A percentile compares a stretch with the other conserved stretches of the same genome.
Evolutionary conservation across 2,329 filamentous ascomycete species (phyloP).

Genomic region (Lecanicillium sp.): DNA sequence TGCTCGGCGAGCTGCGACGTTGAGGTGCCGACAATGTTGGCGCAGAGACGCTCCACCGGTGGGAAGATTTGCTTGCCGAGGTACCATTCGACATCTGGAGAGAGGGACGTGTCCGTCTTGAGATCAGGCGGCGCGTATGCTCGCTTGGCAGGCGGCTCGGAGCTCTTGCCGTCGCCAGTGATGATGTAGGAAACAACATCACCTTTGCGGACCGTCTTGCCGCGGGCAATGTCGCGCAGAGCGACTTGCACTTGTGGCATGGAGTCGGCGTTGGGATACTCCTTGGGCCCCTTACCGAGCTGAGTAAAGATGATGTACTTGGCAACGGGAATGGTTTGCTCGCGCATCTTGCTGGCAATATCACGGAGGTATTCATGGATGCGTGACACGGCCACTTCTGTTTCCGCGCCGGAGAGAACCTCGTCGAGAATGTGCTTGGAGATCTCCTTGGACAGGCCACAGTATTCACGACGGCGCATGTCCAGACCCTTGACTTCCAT

Average conservation of each 20-base stretch:
- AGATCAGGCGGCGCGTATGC: conserved; percentile 81
- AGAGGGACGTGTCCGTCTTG: conserved; percentile 65
- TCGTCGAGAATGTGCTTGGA: conserved; percentile 87
- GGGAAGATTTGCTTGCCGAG: conserved; percentile 97
- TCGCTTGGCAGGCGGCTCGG: conserved; percentile 73
- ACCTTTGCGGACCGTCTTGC: conserved; percentile 82
- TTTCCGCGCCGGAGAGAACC: conserved; percentile 87
- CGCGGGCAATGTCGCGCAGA: conserved; percentile 75
- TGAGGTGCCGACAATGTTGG: conserved; percentile 89
- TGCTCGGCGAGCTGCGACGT: conserved; percentile 85
- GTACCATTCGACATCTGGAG: conserved; percentile 95
- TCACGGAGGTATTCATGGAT: conserved; percentile 91
- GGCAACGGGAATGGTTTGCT: conserved; percentile 61
- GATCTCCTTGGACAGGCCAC: conserved; percentile 88
- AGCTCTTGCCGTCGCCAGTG: conserved; percentile 61
- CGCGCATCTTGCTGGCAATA: conserved; percentile 79
- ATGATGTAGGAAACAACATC: conserved; percentile 97
- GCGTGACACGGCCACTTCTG: conserved; percentile 77
- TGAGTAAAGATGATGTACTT: conserved; percentile 99
- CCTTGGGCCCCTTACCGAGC: conserved; percentile 85
- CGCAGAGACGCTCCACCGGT: conserved; percentile 93
- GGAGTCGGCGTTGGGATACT: conserved; percentile 87
- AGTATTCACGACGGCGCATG: conserved; percentile 97
- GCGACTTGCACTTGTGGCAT: conserved; percentile 98
- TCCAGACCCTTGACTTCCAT: conserved; percentile 97